Conservation (phyloP, 2,329 filamentous ascomycete species). For the Tolypocladium inflatum region DNA sequence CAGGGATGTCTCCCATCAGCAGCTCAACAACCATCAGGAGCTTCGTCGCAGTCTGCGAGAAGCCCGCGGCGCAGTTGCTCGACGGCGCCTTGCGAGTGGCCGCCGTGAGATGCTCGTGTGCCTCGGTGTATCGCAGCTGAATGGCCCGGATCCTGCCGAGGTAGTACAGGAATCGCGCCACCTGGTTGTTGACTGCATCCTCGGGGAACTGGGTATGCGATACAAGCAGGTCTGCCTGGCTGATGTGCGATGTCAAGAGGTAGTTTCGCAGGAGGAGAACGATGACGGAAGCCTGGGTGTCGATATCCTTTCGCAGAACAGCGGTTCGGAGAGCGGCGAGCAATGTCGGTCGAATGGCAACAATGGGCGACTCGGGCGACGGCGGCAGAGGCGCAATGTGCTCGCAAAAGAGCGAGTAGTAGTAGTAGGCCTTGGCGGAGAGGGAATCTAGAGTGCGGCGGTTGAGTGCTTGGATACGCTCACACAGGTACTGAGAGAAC, state of each 20-base stretch:
- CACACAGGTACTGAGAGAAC: slow-evolving; percentile 76
- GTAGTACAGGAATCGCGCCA: slow-evolving; percentile 95
- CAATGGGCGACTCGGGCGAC: slow-evolving; percentile 78
- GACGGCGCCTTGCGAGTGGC: slow-evolving; percentile 93
- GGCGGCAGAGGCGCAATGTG: slow-evolving; percentile 79
- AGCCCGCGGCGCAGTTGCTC: slow-evolving; percentile 79
- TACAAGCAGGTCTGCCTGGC: slow-evolving; percentile 89
- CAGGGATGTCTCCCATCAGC: slow-evolving; percentile 96
- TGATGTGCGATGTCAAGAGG: slow-evolving; percentile 90
- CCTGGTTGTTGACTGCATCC: slow-evolving; percentile 94
- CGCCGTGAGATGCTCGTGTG: slow-evolving; percentile 85
- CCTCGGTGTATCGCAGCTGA: slow-evolving; percentile 93
- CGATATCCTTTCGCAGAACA: slow-evolving; percentile 92
- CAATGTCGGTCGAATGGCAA: slow-evolving; percentile 76
- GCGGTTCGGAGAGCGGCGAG: slow-evolving; percentile 85
- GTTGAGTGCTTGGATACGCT: slow-evolving; percentile 81
- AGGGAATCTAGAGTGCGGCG: slow-evolving; percentile 89
- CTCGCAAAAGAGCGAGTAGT: slow-evolving; percentile 93
- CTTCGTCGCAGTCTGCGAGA: slow-evolving; percentile 94
- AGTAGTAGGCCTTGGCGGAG: slow-evolving; percentile 94
- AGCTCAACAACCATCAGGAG: slow-evolving; percentile 93
- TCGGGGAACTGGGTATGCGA: slow-evolving; percentile 93
- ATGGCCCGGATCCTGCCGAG: slow-evolving; percentile 93
- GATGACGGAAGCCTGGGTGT: slow-evolving; percentile 94
- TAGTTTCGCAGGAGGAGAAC: slow-evolving; percentile 94